Percentiles rank a stretch among this genome's conserved stretches.
phyloP scores from a whole-genome alignment of 495 filamentous ascomycete species.

The Clohesyomyces aquaticus region DNA sequence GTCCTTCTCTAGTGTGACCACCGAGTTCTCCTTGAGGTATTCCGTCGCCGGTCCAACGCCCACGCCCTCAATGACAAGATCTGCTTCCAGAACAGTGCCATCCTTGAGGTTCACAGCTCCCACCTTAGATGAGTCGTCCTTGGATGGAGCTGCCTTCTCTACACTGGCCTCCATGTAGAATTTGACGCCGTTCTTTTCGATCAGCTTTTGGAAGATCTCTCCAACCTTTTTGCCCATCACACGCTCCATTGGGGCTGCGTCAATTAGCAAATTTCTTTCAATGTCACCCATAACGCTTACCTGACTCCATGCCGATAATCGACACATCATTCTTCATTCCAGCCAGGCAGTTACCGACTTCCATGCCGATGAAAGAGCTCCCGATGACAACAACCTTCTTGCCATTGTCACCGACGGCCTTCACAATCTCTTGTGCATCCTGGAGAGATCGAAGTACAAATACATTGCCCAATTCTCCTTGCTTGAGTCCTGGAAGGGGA shows the following conservation, averaged over 20 bases:
- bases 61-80: constrained; percentile 87
- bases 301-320: constrained; percentile 85
- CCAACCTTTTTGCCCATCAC: constrained; percentile 85
- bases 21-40: constrained; percentile 74
- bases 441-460: constrained; percentile 77
- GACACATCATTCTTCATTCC: constrained; percentile 76
- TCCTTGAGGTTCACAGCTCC: constrained; percentile 85
- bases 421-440: constrained; percentile 74
- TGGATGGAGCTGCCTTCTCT: constrained; percentile 75
- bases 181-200: constrained; percentile 85
- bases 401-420: constrained; percentile 76
- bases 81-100: constrained; percentile 79
- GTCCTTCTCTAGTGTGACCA: constrained; percentile 72
- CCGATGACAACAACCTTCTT: constrained; percentile 94
- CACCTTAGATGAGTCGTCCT: constrained; percentile 65
- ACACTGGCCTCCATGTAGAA: constrained; percentile 82
- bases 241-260: constrained; percentile 75
- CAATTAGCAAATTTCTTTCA: not conserved
- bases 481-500: constrained; percentile 82
- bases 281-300: constrained; percentile 11
- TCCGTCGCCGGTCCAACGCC: constrained; percentile 86
- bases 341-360: constrained; percentile 78
- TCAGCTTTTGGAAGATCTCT: constrained; percentile 70
- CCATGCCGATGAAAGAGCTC: constrained; percentile 95
- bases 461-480: constrained; percentile 76